Base-by-base conservation (phyloP, 768 basidiomycete genomes). In the Amanita pseudoporphyria region DNA sequence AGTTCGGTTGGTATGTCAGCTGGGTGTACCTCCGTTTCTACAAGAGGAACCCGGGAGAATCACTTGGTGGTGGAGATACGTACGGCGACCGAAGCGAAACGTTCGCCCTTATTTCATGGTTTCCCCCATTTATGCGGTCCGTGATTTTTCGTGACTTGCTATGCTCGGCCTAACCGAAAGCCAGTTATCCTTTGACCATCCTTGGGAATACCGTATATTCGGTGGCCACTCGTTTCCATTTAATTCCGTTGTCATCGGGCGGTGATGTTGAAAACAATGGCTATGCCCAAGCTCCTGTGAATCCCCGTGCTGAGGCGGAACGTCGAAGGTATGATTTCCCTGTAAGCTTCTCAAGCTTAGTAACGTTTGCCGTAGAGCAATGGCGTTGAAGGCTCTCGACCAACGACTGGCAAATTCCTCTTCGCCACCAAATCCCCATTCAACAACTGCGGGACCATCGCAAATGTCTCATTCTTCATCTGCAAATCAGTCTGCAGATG, bases 1-100 rank as follows among this genome's bases (percentile, higher is more conserved):
- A 99, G 62, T 99, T 97, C 63, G 96, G 95, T n/a, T 99, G 95
- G 92, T 85, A 96, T 50, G 87, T 93, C 6, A 78, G 87, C 28
- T 99, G 92, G 87, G 74, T 89, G 47, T 99, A 96, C 67, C 78
- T 99, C 30, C 82, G 96, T 32, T 98, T 99, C 72, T 92, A 97
- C 74, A 98, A 98, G 70, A 83, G 86, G 64, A 87, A 85, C 59
- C 68, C 76, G 3, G 72, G 71, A 30, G 87, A 91, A 51, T 63
- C 76, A 0, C 62, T 79, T 30, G 77, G 74, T 41, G 84, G 85
- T 3, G 69, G 69, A 4, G 76, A 72, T n/a, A 77, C 80, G 3
- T 86, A 95, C 58, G 96, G 96, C 16, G 96, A 99, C 63, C 73
- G 93, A 54, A 91, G 87, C 66, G 96, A 99, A 64, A 97, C 95